Base-by-base conservation (phyloP, 768 basidiomycete species). In the Rhodosporidiobolus odoratus region DNA sequence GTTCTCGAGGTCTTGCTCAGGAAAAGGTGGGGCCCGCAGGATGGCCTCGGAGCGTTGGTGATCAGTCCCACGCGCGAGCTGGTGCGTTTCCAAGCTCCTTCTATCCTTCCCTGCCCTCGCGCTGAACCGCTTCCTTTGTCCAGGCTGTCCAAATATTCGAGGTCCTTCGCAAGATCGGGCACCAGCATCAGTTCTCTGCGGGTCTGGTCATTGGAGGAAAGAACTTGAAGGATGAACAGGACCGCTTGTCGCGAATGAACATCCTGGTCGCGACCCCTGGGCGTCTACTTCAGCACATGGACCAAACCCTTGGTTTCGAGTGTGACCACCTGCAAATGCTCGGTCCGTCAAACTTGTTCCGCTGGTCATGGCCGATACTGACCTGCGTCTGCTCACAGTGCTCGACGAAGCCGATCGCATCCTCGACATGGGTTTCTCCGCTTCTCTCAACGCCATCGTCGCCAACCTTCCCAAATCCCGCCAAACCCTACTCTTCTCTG, bases 131-230 rank as follows among this genome's bases (percentile, higher is more conserved):
- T 47, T 53, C 23, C 17, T 21, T 40, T 41, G 27, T 23, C 35
- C 75, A 93, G 92, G 95, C 95, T 3, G 90, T 98, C 25, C 96
- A 99, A 83, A 99, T 97, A 68, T 99, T 98, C 78, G 92, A 95
- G 56, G 93, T 97, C 12, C 80, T 99, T 37, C 86, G 92, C n/a
- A 89, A 90, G 50, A 90, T 98, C 68, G 96, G 96, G 4, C 88
- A 89, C 54, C 88, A 88, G 76, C 95, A 99, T 76, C 83, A 85
- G 25, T 95, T 98, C 80, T 95, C 92, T 10, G 95, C 95, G 0
- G 95, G 94, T 0, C 82, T 98, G 19, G 88, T 98, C 25, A 99
- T 99, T 52, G 95, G 95, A 10, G 95, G 95, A 54, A 99, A 97
- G 83, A 92, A 88, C 75, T 79, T 97, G 58, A 93, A 92, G 78